Percentiles rank a stretch among this genome's conserved stretches.
These are phyloP conservation scores for Leucocoprinus birnbaumii DNA, from an alignment of 768 basidiomycete genomes.

Conservation along the genomic window DNA sequence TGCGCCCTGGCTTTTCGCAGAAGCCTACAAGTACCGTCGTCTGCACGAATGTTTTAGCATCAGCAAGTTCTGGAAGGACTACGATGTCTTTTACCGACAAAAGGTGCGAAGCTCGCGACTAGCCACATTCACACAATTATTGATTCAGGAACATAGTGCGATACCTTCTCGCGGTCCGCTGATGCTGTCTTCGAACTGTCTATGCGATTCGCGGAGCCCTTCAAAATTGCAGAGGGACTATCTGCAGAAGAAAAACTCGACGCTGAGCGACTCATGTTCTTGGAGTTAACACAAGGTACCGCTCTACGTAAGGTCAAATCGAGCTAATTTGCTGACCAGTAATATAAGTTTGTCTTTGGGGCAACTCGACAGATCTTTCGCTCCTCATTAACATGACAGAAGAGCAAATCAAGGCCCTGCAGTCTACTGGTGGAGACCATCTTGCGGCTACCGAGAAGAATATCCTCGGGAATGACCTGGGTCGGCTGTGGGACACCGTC, in stretches of 20 bases:
- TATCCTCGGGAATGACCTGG: constrained; percentile 84
- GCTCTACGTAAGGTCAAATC: too few relatives aligned
- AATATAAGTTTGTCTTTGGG: constrained; percentile 84
- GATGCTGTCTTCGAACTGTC: constrained; percentile 95
- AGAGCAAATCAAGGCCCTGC: constrained; percentile 94
- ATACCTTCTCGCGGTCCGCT: constrained; percentile 90
- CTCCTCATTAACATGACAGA: constrained; percentile 97
- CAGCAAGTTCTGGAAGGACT: constrained; percentile 85
- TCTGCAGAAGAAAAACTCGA: constrained; percentile 58
- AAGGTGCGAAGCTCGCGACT: constrained; percentile 45
- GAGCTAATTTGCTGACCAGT: not conserved
- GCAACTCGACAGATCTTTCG: constrained; percentile 94
- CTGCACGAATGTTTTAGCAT: constrained; percentile 92
- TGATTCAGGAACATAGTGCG: constrained; percentile 52
- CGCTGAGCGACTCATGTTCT: constrained; percentile 81
- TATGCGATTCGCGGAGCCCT: constrained; percentile 86
- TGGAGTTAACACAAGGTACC: constrained; percentile 86
- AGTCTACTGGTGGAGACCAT: constrained; percentile 94
- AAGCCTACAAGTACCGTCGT: constrained; percentile 90
- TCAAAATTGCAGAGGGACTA: constrained; percentile 53
- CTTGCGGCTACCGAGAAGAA: constrained; percentile 96
- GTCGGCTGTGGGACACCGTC: constrained; percentile 70
- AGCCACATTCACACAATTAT: not conserved
- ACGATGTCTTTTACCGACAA: constrained; percentile 95
- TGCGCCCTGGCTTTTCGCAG: constrained; percentile 95